A percentile compares a stretch with the other conserved stretches of the same genome.
Evolutionary conservation across 2,329 filamentous ascomycete species (phyloP).

Genomic region (Gnomoniopsis smithogilvyi): DNA sequence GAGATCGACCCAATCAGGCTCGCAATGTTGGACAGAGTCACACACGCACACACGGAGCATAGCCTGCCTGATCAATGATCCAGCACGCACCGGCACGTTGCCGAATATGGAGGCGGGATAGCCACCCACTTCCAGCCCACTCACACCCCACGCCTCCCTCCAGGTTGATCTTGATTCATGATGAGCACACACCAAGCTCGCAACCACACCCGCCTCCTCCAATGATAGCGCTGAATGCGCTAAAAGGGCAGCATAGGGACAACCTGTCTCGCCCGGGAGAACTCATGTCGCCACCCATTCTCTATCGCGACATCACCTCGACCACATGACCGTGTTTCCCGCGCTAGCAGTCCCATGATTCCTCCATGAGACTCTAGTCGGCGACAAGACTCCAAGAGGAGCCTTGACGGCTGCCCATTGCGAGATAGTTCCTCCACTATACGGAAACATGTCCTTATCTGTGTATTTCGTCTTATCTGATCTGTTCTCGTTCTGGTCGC

Average conservation of each 20-base stretch:
- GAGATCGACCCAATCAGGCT: not conserved
- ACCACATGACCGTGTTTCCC: conserved; percentile 16
- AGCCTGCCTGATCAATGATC: not conserved
- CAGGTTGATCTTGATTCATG: not conserved
- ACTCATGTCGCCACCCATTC: conserved; percentile 13
- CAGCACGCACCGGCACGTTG: conserved; percentile 1
- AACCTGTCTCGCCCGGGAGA: not conserved
- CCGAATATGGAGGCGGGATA: not conserved
- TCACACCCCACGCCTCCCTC: not conserved
- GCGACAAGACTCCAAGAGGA: not conserved
- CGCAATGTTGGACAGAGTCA: not conserved
- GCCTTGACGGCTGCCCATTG: not conserved
- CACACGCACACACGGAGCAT: not conserved
- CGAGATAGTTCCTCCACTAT: not conserved
- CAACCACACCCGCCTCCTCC: not conserved
- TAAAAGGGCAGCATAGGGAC: conserved; percentile 3
- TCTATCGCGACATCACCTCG: conserved; percentile 4
- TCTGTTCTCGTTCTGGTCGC: not conserved
- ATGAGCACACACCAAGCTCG: not conserved
- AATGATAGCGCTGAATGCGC: conserved; percentile 15
- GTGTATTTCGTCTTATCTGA: too few relatives aligned
- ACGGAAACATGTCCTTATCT: not conserved
- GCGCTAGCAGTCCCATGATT: conserved; percentile 9
- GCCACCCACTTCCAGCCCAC: not conserved
- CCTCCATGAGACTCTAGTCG: not conserved